phyloP scores from a whole-genome alignment of 345 rosid genomes.

The Pistacia vera region DNA sequence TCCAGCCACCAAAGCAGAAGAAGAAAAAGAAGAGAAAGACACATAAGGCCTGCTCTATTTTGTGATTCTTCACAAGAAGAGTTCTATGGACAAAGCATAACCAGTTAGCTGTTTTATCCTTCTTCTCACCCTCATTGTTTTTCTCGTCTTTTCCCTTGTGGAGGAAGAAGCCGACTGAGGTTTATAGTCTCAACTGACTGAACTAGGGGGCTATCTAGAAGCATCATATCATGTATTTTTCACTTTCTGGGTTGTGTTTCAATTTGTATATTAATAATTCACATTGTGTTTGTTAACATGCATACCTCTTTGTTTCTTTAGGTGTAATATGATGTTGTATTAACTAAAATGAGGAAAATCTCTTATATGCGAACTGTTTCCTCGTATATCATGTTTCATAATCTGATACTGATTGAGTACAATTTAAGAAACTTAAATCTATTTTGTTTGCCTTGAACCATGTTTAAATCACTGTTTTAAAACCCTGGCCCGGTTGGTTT shows the following conservation, averaged over 20 bases:
- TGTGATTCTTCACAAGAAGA: conserved; percentile 35
- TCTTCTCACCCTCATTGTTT: conserved; percentile 14
- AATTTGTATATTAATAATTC: conserved; percentile 43
- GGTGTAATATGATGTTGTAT: conserved; percentile 23
- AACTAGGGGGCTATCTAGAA: conserved; percentile 34
- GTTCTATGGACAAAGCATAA: conserved; percentile 20
- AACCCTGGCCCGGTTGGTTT: no score
- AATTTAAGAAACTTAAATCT: conserved; percentile 14
- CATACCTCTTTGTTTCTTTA: conserved; percentile 20
- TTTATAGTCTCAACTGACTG: conserved; percentile 46
- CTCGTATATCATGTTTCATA: conserved; percentile 21
- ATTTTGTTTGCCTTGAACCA: conserved; percentile 10
- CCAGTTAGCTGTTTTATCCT: conserved; percentile 21
- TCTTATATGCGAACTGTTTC: conserved; percentile 11
- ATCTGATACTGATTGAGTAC: conserved; percentile 16
- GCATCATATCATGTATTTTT: conserved; percentile 18
- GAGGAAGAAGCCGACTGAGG: conserved; percentile 31
- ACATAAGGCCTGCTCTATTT: conserved; percentile 69
- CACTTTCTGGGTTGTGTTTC: conserved; percentile 26
- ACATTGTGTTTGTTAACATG: conserved; percentile 26
- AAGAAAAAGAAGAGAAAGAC: conserved; percentile 71
- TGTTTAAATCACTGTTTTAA: no score
- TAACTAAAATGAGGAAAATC: conserved; percentile 20
- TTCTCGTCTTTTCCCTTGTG: conserved; percentile 14
- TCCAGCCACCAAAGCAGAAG: conserved; percentile 86